A percentile compares a stretch with the other conserved stretches of the same genome.
Evolutionary conservation across 257 asterid species (phyloP).

Genomic region (Henckelia pumila): DNA sequence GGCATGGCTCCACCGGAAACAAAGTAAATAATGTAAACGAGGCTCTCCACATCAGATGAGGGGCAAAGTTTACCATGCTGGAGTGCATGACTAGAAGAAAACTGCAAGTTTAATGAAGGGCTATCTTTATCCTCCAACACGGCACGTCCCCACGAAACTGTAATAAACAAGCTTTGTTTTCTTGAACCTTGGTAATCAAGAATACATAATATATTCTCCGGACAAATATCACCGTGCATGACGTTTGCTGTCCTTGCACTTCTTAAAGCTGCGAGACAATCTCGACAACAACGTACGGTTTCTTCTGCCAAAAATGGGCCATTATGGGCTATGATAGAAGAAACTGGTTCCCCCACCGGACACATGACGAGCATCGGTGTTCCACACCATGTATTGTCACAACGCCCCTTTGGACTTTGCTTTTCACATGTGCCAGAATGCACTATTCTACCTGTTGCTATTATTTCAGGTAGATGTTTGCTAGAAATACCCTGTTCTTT

Average conservation of each 20-base stretch:
- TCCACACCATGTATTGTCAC: slow-evolving; percentile 82
- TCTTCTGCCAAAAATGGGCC: slow-evolving; percentile 56
- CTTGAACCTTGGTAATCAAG: slow-evolving; percentile 27
- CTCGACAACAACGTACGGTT: slow-evolving; percentile 67
- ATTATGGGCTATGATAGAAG: slow-evolving; percentile 38
- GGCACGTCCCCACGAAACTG: slow-evolving; percentile 78
- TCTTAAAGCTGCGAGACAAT: slow-evolving; percentile 59
- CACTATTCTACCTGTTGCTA: slow-evolving; percentile 60
- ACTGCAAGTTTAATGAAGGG: slow-evolving; percentile 60
- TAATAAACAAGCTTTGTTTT: slow-evolving; percentile 35
- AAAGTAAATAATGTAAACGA: slow-evolving; percentile 54
- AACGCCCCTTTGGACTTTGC: slow-evolving; percentile 57
- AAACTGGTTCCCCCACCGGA: slow-evolving; percentile 63
- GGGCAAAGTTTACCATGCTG: slow-evolving; percentile 81
- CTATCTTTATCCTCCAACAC: slow-evolving; percentile 78
- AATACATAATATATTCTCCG: slow-evolving; percentile 52
- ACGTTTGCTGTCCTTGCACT: slow-evolving; percentile 60
- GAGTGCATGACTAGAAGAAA: slow-evolving; percentile 67
- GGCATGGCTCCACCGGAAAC: slow-evolving; percentile 60
- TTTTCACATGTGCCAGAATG: slow-evolving; percentile 71
- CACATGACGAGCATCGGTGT: slow-evolving; percentile 64
- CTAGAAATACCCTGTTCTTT: slow-evolving; percentile 54
- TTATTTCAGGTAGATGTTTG: slow-evolving; percentile 58
- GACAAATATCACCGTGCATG: slow-evolving; percentile 76
- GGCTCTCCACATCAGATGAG: slow-evolving; percentile 81